phyloP scores from a whole-genome alignment of 73 alveolate species.

The Stentor roeselii region DNA sequence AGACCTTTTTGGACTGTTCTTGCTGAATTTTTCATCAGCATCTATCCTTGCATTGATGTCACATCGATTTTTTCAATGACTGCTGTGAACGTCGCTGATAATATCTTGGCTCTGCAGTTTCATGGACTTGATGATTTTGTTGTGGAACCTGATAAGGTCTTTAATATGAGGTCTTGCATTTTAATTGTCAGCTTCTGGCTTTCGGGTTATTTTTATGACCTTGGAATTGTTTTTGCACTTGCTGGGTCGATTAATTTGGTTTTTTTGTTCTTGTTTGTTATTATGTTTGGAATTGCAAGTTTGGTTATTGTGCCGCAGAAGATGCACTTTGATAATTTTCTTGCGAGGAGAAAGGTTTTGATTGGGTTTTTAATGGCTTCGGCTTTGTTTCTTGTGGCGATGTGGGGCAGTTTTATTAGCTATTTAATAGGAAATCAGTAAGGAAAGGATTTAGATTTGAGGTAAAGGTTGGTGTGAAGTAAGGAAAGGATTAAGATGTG shows the following conservation, averaged over 20 bases:
- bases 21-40: not conserved
- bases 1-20: conserved; percentile 21
- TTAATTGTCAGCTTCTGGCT: not conserved
- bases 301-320: not conserved
- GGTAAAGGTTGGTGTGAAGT: too few relatives aligned
- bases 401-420: not conserved
- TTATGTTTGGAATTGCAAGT: conserved; percentile 1
- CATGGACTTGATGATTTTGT: not conserved
- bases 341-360: not conserved
- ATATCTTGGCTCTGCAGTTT: not conserved
- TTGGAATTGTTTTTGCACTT: not conserved
- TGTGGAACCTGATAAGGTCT: not conserved
- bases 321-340: not conserved
- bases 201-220: not conserved
- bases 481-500: too few relatives aligned
- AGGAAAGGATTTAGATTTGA: too few relatives aligned
- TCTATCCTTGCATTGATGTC: not conserved
- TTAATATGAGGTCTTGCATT: not conserved
- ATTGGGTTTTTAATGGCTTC: not conserved
- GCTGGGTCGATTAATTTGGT: conserved; percentile 1
- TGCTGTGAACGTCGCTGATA: conserved; percentile 9
- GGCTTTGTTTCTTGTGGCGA: not conserved
- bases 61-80: conserved; percentile 4
- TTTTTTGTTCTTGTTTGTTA: not conserved
- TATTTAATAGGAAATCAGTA: not conserved